Evolutionary conservation across 2,329 filamentous ascomycete species (phyloP).

Genomic region (Xylariaceae sp.): DNA sequence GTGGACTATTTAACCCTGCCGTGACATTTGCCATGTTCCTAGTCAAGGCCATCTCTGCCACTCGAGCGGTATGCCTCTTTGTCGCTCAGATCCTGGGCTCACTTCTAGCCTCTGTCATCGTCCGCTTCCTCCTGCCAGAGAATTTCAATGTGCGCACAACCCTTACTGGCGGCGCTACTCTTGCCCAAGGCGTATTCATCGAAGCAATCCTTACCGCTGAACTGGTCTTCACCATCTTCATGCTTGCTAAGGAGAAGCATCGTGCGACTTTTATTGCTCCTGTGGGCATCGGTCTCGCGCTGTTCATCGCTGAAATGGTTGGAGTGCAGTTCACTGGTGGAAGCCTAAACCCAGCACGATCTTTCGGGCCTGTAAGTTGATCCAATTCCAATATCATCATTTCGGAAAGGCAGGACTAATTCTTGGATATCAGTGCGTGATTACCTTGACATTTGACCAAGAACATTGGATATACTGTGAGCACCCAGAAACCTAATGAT

Average conservation of each 20-base stretch:
- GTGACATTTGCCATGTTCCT: slow-evolving; percentile 16
- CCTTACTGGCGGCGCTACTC: slow-evolving; percentile 37
- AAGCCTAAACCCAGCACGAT: slow-evolving; percentile 36
- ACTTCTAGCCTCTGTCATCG: slow-evolving; percentile 29
- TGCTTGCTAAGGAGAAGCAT: slow-evolving; percentile 60
- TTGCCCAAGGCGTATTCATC: slow-evolving; percentile 49
- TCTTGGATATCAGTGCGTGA: too few relatives aligned
- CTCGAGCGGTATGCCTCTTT: slow-evolving; percentile 10
- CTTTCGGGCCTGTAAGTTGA: slow-evolving; percentile 33
- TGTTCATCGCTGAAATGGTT: slow-evolving; percentile 48
- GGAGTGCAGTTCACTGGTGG: slow-evolving; percentile 36
- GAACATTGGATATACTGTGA: slow-evolving; percentile 42
- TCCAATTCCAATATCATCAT: too few relatives aligned
- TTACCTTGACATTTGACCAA: slow-evolving; percentile 29
- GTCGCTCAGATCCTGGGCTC: slow-evolving; percentile 12
- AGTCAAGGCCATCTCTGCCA: slow-evolving; percentile 7
- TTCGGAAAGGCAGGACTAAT: too few relatives aligned
- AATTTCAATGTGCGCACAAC: slow-evolving; percentile 42
- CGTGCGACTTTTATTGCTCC: slow-evolving; percentile 59
- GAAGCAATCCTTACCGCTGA: slow-evolving; percentile 52
- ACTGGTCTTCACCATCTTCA: slow-evolving; percentile 51
- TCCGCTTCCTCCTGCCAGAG: slow-evolving; percentile 40
- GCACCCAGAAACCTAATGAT: too few relatives aligned
- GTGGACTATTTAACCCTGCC: slow-evolving; percentile 19
- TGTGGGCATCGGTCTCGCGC: slow-evolving; percentile 56